Evolutionary conservation across 169 alveolate species (phyloP), one percentile per base, ranked within the genome.

Genomic region (Cryptosporidium ryanae): DNA sequence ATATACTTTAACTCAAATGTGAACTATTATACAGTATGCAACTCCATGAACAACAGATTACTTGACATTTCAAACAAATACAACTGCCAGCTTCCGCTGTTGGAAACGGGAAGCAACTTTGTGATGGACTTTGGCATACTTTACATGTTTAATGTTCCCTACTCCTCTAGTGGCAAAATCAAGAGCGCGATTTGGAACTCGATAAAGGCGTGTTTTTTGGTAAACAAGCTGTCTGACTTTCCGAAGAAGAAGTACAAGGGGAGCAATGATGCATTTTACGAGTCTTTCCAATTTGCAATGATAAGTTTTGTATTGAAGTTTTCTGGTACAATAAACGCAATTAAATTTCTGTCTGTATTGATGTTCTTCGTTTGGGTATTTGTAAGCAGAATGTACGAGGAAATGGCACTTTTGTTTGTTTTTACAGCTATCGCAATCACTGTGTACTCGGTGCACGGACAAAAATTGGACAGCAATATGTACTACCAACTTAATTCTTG

Each of bases 111-210:
- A 34, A 49, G 66, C 32, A 68, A 68, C 23, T 68, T 68, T 4
- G 27, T 64, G 7, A 66, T 66, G 87, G 71, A 61, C 43, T 76
- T 76, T 44, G 71, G 87, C 13, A n/a, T 76, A 23, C 48, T 34
- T 10, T 44, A 57, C 2, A 55, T 76, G 71, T 52, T 55, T 4
- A 76, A 61, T 48, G 63, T 76, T 3, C 87, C 87, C 7, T 25
- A 32, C 17, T 64, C 87, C 21, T 76, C 87, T 8, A 61, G 46
- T 18, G 46, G 54, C 10, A 59, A 38, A 18, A 18, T 55, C 2
- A 57, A 46, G 31, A 4, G 21, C 13, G 87, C 65, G 17, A 31
- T 76, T 61, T 61, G 29, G 61, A 76, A 76, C 27, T 31, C 87
- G 13, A 15, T 76, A n/a, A 59, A 61, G 13, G 44, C 63, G n/a